phyloP scores from a whole-genome alignment of 805 yeast genomes.

The Candida argentea region DNA sequence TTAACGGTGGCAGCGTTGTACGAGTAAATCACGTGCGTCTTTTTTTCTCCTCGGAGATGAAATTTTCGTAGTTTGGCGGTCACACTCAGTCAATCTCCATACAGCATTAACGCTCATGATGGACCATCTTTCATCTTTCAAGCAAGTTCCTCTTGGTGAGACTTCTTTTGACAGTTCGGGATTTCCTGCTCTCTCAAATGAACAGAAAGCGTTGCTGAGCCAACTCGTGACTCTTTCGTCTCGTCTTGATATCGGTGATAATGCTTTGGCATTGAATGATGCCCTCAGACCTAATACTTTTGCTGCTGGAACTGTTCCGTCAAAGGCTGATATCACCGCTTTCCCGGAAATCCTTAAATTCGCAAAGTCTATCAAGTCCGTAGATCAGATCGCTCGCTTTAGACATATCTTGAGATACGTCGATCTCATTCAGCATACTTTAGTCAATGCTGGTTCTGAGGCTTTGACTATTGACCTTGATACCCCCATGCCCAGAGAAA shows the following conservation, averaged over 20 bases:
- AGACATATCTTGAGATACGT: slow-evolving; percentile 93
- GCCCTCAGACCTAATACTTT: slow-evolving; percentile 61
- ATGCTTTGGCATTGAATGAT: slow-evolving; percentile 46
- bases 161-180: slow-evolving; percentile 9
- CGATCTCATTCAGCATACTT: slow-evolving; percentile 69
- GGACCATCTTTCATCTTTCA: slow-evolving; percentile 17
- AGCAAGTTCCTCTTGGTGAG: slow-evolving; percentile 21
- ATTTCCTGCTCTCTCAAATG: slow-evolving; percentile 24
- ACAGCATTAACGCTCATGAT: slow-evolving; percentile 23
- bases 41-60: slow-evolving; percentile 1
- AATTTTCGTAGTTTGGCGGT: not conserved
- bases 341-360: slow-evolving; percentile 58
- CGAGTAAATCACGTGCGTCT: not conserved
- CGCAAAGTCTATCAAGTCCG: slow-evolving; percentile 43
- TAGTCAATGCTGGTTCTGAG: slow-evolving; percentile 44
- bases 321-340: slow-evolving; percentile 61
- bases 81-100: too few relatives aligned
- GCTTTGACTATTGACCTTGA: slow-evolving; percentile 48
- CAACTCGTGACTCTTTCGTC: slow-evolving; percentile 74
- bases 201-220: slow-evolving; percentile 60
- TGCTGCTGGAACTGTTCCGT: slow-evolving; percentile 55
- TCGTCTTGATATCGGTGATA: slow-evolving; percentile 40
- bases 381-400: slow-evolving; percentile 45
- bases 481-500: slow-evolving; percentile 63
- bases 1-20: not conserved